Evolutionary conservation across 352 stramenopile species (phyloP), one percentile per base, ranked within the genome.

Genomic region (Thraustotheca clavata): DNA sequence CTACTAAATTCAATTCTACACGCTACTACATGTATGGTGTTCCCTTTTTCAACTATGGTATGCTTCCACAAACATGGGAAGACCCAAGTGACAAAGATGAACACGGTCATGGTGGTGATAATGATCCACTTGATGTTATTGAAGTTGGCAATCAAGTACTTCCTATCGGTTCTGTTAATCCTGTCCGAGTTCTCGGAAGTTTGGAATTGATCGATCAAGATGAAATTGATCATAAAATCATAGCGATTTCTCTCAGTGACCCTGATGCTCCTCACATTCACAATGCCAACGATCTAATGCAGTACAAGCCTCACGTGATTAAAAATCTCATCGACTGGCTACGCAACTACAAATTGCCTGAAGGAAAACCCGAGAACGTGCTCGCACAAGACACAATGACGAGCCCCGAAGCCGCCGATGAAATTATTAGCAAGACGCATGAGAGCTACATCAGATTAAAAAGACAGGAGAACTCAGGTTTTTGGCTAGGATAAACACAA

Each of bases 51-150:
- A 99, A 99, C 78, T 99, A 99, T 70, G 97, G 97, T 52, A 71
- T 98, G 11, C 81, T 99, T 32, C 96, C 97, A 24, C 96, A 99
- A 77, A 99, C 97, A 20, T 99, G 97, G 97, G 97, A 99, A 74
- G 96, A 99, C 76, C 96, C 96, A 16, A 79, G 77, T 48, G 68
- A 94, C 41, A 87, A 92, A 71, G 77, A 91, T 65, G 63, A 71
- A 16, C 73, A 81, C 16, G 89, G 92, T n/a, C 88, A 97, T 68
- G 90, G 91, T 35, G 97, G 97, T 36, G 97, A 99, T 75, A 99
- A 99, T 67, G 97, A 99, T 73, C 97, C 97, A 22, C 75, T 99
- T 38, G 97, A 99, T 73, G 96, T 99, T n/a, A 98, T 99, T 67
- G 97, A 99, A 71, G 80, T 99, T 43, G 96, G 97, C 43, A 74